A percentile compares a stretch with the other conserved stretches of the same genome.
phyloP scores from a whole-genome alignment of 225 moss, liverwort and hornwort genomes.

The Marchantia paleacea region DNA sequence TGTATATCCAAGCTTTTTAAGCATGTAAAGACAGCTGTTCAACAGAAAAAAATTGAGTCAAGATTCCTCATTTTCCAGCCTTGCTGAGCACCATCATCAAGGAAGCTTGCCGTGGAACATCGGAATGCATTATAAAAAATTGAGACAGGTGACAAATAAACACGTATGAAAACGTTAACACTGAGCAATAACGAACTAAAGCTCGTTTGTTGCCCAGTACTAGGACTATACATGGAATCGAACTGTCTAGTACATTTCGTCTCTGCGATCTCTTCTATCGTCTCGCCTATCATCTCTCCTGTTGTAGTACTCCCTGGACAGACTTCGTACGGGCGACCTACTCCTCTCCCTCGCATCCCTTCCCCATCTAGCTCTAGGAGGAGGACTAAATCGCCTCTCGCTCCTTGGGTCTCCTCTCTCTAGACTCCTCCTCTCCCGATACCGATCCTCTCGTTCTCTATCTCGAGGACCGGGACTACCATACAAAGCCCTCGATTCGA shows the following conservation, averaged over 20 bases:
- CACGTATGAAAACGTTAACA: background rate
- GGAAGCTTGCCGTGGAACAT: too few relatives aligned
- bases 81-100: too few relatives aligned
- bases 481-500: conserved; percentile 56
- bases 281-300: conserved; percentile 84
- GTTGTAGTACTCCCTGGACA: conserved; percentile 58
- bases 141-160: background rate
- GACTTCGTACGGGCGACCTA: conserved; percentile 67
- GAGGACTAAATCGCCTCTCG: conserved; percentile 54
- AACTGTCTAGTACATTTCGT: conserved; percentile 61
- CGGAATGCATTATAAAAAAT: too few relatives aligned
- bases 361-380: conserved; percentile 75
- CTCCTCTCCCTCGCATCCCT: conserved; percentile 82
- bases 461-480: conserved; percentile 75
- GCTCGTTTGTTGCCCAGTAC: background rate
- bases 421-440: conserved; percentile 73
- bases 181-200: background rate
- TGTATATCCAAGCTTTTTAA: too few relatives aligned
- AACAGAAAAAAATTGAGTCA: too few relatives aligned
- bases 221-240: background rate
- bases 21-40: too few relatives aligned
- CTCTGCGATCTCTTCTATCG: conserved; percentile 86
- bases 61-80: too few relatives aligned
- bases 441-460: conserved; percentile 77
- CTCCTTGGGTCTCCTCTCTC: conserved; percentile 75